Conservation (phyloP, 2,329 filamentous ascomycete species). For the Nemania bipapillata region DNA sequence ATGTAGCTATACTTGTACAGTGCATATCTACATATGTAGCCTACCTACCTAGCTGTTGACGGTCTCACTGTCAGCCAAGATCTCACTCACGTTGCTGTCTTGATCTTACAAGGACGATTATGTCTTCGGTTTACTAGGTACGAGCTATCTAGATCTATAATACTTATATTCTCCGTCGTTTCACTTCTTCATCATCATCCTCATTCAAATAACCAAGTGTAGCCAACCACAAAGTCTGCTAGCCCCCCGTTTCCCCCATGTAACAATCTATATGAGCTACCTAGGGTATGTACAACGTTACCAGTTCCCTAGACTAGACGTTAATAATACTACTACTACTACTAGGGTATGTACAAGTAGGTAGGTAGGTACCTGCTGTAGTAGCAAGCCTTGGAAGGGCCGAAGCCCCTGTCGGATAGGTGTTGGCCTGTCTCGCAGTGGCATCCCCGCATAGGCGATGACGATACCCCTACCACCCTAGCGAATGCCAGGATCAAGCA, state of each 20-base stretch:
- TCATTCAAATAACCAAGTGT: too few species aligned
- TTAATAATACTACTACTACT: too few species aligned
- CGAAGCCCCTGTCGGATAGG: neutral
- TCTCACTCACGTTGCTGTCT: neutral
- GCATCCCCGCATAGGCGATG: conserved; percentile 2
- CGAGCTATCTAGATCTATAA: neutral
- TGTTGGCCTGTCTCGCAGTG: neutral
- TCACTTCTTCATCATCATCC: neutral
- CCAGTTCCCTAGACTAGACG: too few species aligned
- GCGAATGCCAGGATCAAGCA: too few species aligned
- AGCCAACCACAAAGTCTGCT: too few species aligned
- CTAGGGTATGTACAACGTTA: too few species aligned
- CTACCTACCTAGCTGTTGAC: neutral
- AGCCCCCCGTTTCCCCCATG: too few species aligned
- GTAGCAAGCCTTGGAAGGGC: neutral
- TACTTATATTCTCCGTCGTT: neutral
- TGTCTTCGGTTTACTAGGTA: neutral
- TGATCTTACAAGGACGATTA: neutral
- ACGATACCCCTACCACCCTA: conserved; percentile 1
- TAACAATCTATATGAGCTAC: too few species aligned
- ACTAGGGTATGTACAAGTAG: too few species aligned
- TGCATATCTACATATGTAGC: neutral
- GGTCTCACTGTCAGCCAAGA: neutral
- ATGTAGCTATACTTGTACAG: neutral
- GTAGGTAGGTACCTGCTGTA: neutral